A percentile compares a stretch with the other conserved stretches of the same genome.
phyloP scores from a whole-genome alignment of 2,329 filamentous ascomycete species.

The Ciborinia camelliae region DNA sequence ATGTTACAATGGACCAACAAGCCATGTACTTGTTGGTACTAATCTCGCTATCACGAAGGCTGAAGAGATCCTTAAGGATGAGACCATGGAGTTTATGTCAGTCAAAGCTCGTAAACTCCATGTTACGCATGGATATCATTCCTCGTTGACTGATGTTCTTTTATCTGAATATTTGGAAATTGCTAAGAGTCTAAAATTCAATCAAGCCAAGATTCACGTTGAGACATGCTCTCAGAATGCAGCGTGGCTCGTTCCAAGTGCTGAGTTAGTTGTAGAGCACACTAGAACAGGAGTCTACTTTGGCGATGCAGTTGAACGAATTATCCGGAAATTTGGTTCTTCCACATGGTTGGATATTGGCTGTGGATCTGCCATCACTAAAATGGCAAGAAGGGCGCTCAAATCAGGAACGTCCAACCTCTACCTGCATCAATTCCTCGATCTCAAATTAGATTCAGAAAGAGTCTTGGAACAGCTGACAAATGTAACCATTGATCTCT shows the following conservation, averaged over 20 bases:
- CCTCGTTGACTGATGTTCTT: neutral
- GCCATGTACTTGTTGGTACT: slow-evolving; percentile 37
- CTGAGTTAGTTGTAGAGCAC: neutral
- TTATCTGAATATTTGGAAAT: neutral
- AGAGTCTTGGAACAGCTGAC: slow-evolving; percentile 26
- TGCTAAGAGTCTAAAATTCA: neutral
- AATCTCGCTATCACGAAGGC: neutral
- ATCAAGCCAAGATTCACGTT: neutral
- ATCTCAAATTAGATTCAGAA: slow-evolving; percentile 19
- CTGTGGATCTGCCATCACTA: neutral
- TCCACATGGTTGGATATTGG: neutral
- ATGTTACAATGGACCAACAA: slow-evolving; percentile 38
- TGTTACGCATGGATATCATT: neutral
- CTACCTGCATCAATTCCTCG: neutral
- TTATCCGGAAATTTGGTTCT: neutral
- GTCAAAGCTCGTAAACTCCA: neutral
- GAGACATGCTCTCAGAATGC: neutral
- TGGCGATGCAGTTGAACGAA: neutral
- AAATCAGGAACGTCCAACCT: neutral
- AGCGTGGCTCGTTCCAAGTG: neutral
- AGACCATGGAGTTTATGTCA: neutral
- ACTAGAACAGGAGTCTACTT: neutral
- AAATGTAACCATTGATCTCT: slow-evolving; percentile 32
- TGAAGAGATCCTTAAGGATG: neutral
- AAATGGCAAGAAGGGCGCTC: neutral